Evolutionary conservation across 495 filamentous ascomycete genomes (phyloP), one percentile per base, ranked within the genome.

Genomic region (Neurospora sp.): DNA sequence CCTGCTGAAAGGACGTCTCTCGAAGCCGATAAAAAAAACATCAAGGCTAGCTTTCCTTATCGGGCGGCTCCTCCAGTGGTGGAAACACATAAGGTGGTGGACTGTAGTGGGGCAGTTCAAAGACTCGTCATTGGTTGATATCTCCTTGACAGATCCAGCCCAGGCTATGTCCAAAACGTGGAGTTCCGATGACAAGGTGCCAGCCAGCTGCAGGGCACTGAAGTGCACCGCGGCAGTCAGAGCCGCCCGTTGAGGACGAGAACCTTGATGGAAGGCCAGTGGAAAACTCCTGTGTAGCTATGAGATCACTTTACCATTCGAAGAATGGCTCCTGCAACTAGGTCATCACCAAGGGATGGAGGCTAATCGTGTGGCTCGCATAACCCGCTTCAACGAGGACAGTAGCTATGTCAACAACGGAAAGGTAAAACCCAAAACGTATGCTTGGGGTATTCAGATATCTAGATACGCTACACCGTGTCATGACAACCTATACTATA

Each of bases 21-120:
- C 18, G 31, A 42, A 35, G 42, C 68, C 68, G 71, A 73, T 73
- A 73, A 70, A 73, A 73, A 73, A 73, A 73, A 27, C 42, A 53
- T 42, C 14, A 66, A 66, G 53, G 53, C 53, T 66, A 66, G 53
- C 53, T 66, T 66, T 66, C 53, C 53, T 66, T 66, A 66, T 66
- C 53, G 53, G 53, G 53, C 27, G 53, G 27, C 53, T 66, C 53
- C 53, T 61, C 53, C 53, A 66, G 53, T 66, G 53, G 53, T 22
- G 12, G 53, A 66, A 22, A 66, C 53, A 27, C 14, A 18, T 7
- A 18, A 8, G 14, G 6, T 16, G 31, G 53, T 66, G 27, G 53
- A 66, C 27, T 14, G 14, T 53, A 14, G 53, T 35, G 53, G 53
- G 53, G 22, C 14, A 35, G 2, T 35, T 35, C 2, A 1, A 35